Base-by-base conservation (phyloP, 2,329 filamentous ascomycete species). In the Emergomyces africanus region DNA sequence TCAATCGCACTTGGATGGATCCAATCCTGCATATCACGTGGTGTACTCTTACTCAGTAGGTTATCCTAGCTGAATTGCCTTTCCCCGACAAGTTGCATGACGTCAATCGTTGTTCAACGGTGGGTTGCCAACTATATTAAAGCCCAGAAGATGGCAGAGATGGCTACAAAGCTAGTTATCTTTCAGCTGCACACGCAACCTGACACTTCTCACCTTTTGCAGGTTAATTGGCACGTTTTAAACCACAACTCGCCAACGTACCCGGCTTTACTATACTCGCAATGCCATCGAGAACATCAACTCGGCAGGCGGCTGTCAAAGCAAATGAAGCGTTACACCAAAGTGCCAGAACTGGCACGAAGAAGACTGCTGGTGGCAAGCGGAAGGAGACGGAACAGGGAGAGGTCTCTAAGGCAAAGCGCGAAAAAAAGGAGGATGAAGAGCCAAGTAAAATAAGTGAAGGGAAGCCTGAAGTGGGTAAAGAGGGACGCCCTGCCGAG, bases 281-380 rank as follows among this genome's bases (percentile, higher is more conserved):
- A 37, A 72, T 74, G 61, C n/a, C 66, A 14, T 67, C 68, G 50
- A 65, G 73, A 61, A 71, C 72, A 49, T 77, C 75, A 5, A 70
- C 74, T 18, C 74, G 75, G 37, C 68, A 74, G 61, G 74, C 75
- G 5, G 74, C 74, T 9, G 69, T 70, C 54, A 75, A 76, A 64
- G 74, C 75, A 37, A 75, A 75, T 59, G 68, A 75, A 61, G 72
- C 74, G 71, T 74, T 60, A 61, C 69, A 54, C 53, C 66, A 65
- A 60, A 68, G 66, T 59, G 65, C 66, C 51, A 72, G 69, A 59
- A 64, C 60, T 30, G 68, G 67, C 51, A 64, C 64, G 35, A 67
- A 64, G 58, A 62, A 66, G 28, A 33, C 67, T 10, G 64, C 69
- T 28, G 68, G 69, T n/a, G 64, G 66, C 14, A 77, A 77, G 60